Percentiles rank a stretch among this genome's conserved stretches.
phyloP scores from a whole-genome alignment of 306 rosid species.

The Lagenaria siceraria region DNA sequence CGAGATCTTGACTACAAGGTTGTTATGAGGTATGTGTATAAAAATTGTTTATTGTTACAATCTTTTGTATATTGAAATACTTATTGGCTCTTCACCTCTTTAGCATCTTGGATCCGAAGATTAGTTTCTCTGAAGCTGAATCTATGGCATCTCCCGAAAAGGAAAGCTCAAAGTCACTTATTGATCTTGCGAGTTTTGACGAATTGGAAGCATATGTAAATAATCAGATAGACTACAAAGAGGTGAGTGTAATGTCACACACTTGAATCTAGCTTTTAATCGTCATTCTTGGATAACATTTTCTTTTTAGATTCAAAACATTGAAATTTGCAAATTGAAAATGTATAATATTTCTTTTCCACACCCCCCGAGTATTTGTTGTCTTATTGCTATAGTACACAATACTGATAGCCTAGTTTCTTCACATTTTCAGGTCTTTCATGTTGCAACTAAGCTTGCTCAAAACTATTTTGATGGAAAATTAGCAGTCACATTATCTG shows the following conservation, averaged over 20 bases:
- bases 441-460: not conserved
- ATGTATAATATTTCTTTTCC: not conserved
- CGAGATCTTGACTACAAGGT: not conserved
- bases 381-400: not conserved
- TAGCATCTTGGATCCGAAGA: not conserved
- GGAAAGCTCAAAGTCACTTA: not conserved
- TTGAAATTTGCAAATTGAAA: not conserved
- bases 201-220: not conserved
- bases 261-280: not conserved
- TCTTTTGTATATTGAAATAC: not conserved
- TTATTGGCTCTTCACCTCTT: not conserved
- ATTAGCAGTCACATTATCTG: not conserved
- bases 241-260: not conserved
- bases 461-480: constrained; percentile 1
- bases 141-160: not conserved
- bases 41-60: not conserved
- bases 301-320: not conserved
- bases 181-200: not conserved
- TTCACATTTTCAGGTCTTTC: not conserved
- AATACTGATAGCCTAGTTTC: not conserved
- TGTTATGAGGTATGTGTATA: not conserved
- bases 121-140: not conserved
- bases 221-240: not conserved
- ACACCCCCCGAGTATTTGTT: not conserved
- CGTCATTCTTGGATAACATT: not conserved